phyloP scores from a whole-genome alignment of 2,329 filamentous ascomycete genomes.

The Beauveria medogensis region DNA sequence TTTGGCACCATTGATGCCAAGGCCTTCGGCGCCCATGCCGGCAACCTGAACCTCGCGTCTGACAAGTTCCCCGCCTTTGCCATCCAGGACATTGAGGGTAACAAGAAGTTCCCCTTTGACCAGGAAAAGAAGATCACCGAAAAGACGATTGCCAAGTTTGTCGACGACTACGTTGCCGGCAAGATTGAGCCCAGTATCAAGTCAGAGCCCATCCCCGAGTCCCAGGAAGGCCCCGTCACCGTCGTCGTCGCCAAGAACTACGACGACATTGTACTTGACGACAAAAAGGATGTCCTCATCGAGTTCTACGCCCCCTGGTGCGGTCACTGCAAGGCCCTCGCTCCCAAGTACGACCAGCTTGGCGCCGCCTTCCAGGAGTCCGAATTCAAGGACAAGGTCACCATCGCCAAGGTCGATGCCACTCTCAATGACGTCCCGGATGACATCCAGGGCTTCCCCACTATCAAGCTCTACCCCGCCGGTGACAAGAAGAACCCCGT shows the following conservation, averaged over 20 bases:
- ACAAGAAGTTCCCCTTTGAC: slow-evolving; percentile 94
- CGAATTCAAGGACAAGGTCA: slow-evolving; percentile 73
- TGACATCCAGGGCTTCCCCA: slow-evolving; percentile 95
- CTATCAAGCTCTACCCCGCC: slow-evolving; percentile 95
- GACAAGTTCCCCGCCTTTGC: slow-evolving; percentile 96
- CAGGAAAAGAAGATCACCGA: slow-evolving; percentile 70
- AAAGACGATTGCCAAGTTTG: slow-evolving; percentile 67
- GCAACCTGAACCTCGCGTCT: slow-evolving; percentile 93
- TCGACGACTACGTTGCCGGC: slow-evolving; percentile 75
- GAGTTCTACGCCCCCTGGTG: slow-evolving; percentile 99
- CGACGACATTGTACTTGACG: slow-evolving; percentile 82
- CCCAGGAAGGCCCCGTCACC: slow-evolving; percentile 79
- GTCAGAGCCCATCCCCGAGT: slow-evolving; percentile 93
- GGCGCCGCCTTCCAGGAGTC: slow-evolving; percentile 67
- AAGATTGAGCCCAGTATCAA: slow-evolving; percentile 96
- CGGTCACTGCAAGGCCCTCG: slow-evolving; percentile 97
- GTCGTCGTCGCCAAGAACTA: slow-evolving; percentile 92
- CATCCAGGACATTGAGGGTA: slow-evolving; percentile 92
- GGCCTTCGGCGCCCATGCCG: slow-evolving; percentile 86
- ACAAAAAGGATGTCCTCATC: slow-evolving; percentile 91
- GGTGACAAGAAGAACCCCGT: slow-evolving; percentile 78
- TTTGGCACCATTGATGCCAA: slow-evolving; percentile 96
- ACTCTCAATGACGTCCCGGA: slow-evolving; percentile 95
- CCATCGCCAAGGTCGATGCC: slow-evolving; percentile 96
- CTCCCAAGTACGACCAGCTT: slow-evolving; percentile 93